Evolutionary conservation across 176 grass and related monocot species (phyloP), one percentile per base, ranked within the genome.

Genomic region (Carex cristatella): DNA sequence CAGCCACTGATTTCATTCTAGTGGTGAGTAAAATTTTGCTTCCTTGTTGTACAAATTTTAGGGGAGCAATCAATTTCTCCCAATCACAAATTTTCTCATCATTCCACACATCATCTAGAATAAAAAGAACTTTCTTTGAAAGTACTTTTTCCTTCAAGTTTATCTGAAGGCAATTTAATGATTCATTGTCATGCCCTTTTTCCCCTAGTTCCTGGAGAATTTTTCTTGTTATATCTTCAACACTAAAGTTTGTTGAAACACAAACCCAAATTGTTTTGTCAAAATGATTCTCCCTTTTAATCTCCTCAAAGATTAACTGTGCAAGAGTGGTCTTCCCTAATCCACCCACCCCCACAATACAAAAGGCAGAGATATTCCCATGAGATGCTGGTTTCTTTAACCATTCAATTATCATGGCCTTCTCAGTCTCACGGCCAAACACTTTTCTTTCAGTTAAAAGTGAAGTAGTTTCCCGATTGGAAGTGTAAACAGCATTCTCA

Each of bases 101-200:
- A 73, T 91, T 85, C 87, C 90, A 88, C 14, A 89, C 75, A 71
- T 92, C 87, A 89, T 92, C 90, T 69, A 92, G 53, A 35, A 92
- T 80, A 73, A 92, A 15, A 48, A 92, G 23, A 85, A 92, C 79
- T 7, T 70, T 82, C 75, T 79, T 61, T 51, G 65, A 54, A n/a
- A 27, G 37, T 82, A 92, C 54, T 37, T 69, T 53, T 74, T 81
- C 46, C 15, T 62, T 82, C 66, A 92, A 56, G 6, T 10, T 32
- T 12, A 18, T 1, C 13, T 90, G 86, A 14, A 90, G 74, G 75
- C 73, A 18, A 38, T 19, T 85, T 12, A 90, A 58, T 15, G 79
- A 87, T 4, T 11, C 66, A 13, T 11, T 42, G 0, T 10, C 19
- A 7, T 64, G 78, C 10, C 58, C 5, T 5, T 2, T 61, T 28